Percentiles rank a stretch among this genome's conserved stretches.
Evolutionary conservation across 2,329 filamentous ascomycete species (phyloP).

Genomic region (Sporothrix globosa): DNA sequence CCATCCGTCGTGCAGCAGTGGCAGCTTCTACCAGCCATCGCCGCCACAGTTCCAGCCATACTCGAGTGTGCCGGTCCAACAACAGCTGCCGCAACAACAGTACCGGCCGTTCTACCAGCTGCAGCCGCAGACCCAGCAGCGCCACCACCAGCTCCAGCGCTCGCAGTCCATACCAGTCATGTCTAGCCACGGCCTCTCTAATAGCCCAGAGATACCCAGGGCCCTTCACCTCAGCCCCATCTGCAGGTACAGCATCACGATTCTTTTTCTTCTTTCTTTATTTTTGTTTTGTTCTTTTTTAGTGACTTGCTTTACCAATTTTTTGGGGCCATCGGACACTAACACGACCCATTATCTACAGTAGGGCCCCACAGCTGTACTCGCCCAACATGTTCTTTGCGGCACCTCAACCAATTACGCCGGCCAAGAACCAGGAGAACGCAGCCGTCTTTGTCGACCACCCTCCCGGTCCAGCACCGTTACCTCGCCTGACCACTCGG

Average conservation of each 20-base stretch:
- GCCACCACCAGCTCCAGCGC: not conserved
- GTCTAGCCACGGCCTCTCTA: not conserved
- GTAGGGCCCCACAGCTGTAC: not conserved
- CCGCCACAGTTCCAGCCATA: conserved; percentile 11
- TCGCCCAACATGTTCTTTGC: conserved; percentile 13
- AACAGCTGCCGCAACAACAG: not conserved
- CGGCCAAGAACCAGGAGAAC: not conserved
- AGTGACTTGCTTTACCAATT: not conserved
- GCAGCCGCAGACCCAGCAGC: not conserved
- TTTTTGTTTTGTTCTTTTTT: too few species aligned
- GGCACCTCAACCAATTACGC: not conserved
- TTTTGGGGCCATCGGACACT: not conserved
- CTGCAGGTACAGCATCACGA: not conserved
- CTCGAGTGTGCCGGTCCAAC: not conserved
- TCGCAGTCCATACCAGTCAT: conserved; percentile 10
- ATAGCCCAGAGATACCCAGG: not conserved
- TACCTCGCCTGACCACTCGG: not conserved
- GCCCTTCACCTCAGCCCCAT: conserved; percentile 1
- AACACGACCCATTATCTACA: not conserved
- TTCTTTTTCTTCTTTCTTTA: too few species aligned
- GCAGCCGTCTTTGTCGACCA: not conserved
- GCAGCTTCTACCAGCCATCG: conserved; percentile 19
- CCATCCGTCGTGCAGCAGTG: conserved; percentile 19
- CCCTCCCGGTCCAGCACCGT: not conserved
- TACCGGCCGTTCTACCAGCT: not conserved